Conservation (phyloP, 331 rosid genomes). For the Saraca asoca region DNA sequence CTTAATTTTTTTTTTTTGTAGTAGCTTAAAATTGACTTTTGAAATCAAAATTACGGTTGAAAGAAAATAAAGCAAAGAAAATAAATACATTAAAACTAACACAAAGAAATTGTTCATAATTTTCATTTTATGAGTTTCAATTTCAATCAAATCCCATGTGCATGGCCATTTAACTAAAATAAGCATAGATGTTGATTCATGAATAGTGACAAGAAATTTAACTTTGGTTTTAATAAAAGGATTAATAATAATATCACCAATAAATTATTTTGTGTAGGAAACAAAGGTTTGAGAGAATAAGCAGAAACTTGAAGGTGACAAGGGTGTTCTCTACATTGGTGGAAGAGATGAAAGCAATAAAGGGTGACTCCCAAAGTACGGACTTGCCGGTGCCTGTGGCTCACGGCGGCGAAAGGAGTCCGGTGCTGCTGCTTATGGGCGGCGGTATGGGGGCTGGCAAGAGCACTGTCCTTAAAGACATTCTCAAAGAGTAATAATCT, state of each 20-base stretch:
- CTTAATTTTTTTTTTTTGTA: no score
- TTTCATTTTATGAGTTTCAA: no score
- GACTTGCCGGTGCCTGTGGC: constrained; percentile 47
- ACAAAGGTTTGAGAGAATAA: constrained; percentile 69
- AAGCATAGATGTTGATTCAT: no score
- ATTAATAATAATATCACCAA: no score
- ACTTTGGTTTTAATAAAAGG: neutral
- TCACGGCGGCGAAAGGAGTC: constrained; percentile 58
- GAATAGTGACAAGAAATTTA: neutral
- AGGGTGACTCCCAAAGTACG: constrained; percentile 42
- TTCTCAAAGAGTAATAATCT: constrained; percentile 62
- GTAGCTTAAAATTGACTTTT: no score
- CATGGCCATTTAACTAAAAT: no score
- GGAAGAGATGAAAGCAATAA: constrained; percentile 74
- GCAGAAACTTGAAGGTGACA: constrained; percentile 56
- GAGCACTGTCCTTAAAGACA: constrained; percentile 85
- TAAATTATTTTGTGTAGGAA: constrained; percentile 46
- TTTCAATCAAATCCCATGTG: no score
- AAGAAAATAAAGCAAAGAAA: no score
- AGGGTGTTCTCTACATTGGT: constrained; percentile 74
- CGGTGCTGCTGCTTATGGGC: constrained; percentile 87
- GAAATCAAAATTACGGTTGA: no score
- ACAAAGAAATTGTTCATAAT: no score
- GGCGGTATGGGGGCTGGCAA: constrained; percentile 99
- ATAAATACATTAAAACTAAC: no score